Percentiles rank a stretch among this genome's conserved stretches.
These are phyloP conservation scores for Pachyrhizus erosus DNA, from an alignment of 306 rosid genomes.

Conservation along the genomic window DNA sequence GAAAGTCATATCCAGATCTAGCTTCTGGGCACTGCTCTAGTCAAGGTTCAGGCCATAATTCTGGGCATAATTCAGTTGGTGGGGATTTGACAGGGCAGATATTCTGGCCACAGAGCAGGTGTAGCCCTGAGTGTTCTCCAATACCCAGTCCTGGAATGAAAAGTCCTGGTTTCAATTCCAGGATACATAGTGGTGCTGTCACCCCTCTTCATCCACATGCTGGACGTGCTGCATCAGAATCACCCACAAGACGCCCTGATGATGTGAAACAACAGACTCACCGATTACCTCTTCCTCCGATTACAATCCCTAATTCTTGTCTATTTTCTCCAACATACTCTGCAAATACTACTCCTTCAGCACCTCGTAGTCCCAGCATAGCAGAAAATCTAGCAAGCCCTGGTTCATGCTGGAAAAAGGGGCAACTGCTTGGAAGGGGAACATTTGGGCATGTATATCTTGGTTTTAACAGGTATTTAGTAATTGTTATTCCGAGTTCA, in stretches of 20 bases:
- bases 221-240: constrained; percentile 53
- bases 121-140: constrained; percentile 79
- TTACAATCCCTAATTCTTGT: constrained; percentile 53
- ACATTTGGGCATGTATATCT: constrained; percentile 89
- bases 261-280: constrained; percentile 73
- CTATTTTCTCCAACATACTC: constrained; percentile 75
- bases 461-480: constrained; percentile 76
- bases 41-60: constrained; percentile 82
- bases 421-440: constrained; percentile 82
- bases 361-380: constrained; percentile 79
- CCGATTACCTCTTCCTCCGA: constrained; percentile 80
- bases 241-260: constrained; percentile 61
- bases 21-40: constrained; percentile 78
- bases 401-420: constrained; percentile 84
- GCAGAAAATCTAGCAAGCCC: constrained; percentile 73
- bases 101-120: constrained; percentile 64
- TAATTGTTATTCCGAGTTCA: constrained; percentile 45
- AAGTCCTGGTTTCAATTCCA: constrained; percentile 57
- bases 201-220: constrained; percentile 79
- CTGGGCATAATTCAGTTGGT: constrained; percentile 48
- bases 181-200: constrained; percentile 82
- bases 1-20: constrained; percentile 60
- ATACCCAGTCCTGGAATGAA: constrained; percentile 67
- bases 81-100: constrained; percentile 68
- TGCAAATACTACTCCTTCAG: constrained; percentile 77